Evolutionary conservation across 2,329 filamentous ascomycete species (phyloP), one percentile per base, ranked within the genome.

Genomic region (Zasmidium angulare): DNA sequence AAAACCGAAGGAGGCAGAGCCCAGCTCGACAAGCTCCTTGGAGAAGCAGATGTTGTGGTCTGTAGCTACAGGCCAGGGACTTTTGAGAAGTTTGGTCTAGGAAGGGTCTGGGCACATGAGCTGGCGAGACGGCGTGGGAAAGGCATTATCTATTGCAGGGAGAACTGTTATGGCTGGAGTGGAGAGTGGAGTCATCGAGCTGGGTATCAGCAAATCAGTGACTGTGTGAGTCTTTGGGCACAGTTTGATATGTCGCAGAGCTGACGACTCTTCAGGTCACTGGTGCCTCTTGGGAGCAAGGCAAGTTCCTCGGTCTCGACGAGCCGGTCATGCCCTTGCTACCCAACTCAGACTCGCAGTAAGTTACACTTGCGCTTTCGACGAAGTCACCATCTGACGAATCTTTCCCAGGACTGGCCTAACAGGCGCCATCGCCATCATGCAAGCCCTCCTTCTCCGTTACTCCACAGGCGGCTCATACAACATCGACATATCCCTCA

Each of bases 251-350:
- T 36, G 7, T 36, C 29, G 14, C 29, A 29, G 36, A 43, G n/a
- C 36, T 43, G 36, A 43, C 36, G 14, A 4, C 9, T 9, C 6
- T 29, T 19, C 14, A 43, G 4, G 56, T 51, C 46, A 60, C 56
- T 50, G 63, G 63, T 19, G 56, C 62, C 17, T 66, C 63, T 2
- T 36, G 56, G n/a, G 61, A 36, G 19, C 62, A 62, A 24, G 63
- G 62, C 0, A 50, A 53, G 36, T 59, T 60, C 9, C 60, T 66
- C 57, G 63, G 63, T 3, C 26, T 59, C 12, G 55, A 65, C 29
- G 63, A 64, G 23, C 61, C 68, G 1, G 66, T 68, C 2, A 53
- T 29, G 14, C 50, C 50, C 3, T 14, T 53, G 7, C 31, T 53
- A 11, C 50, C 50, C 7, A 53, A 53, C 31, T 43, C 36, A 43